Conservation (phyloP, 2,329 filamentous ascomycete species). For the Apiospora hydei region DNA sequence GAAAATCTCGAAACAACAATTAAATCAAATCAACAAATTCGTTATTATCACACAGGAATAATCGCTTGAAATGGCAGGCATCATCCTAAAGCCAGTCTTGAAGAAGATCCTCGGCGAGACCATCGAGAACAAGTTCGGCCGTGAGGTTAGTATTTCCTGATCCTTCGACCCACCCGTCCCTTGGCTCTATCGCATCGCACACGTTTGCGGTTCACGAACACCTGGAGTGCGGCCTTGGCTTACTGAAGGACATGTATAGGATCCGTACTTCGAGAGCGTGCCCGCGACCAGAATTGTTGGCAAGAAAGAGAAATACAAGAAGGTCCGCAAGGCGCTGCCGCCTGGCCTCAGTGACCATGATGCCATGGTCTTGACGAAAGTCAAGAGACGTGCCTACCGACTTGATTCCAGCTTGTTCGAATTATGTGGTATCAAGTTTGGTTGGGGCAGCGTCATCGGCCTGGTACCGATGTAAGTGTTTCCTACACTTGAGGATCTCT, state of each 20-base stretch:
- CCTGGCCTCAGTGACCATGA: conserved; percentile 85
- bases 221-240: conserved; percentile 20
- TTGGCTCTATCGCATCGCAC: conserved; percentile 44
- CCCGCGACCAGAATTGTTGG: conserved; percentile 74
- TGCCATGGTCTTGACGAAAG: conserved; percentile 80
- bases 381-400: conserved; percentile 84
- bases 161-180: conserved; percentile 10
- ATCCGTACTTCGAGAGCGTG: conserved; percentile 88
- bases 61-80: conserved; percentile 55
- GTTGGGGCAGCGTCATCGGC: conserved; percentile 88
- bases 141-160: conserved; percentile 27
- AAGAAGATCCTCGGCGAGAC: conserved; percentile 66
- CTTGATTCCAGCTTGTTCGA: conserved; percentile 87
- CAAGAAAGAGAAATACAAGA: conserved; percentile 75
- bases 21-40: neutral
- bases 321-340: conserved; percentile 83
- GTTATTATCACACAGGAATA: neutral
- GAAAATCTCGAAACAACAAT: neutral
- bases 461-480: conserved; percentile 77
- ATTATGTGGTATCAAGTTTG: conserved; percentile 82
- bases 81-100: conserved; percentile 61
- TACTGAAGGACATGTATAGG: conserved; percentile 56
- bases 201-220: conserved; percentile 41
- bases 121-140: conserved; percentile 59
- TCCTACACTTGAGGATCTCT: neutral